A percentile compares a stretch with the other conserved stretches of the same genome.
phyloP scores from a whole-genome alignment of 371 early-diverging fungal species.

The Funneliformis caledonium region DNA sequence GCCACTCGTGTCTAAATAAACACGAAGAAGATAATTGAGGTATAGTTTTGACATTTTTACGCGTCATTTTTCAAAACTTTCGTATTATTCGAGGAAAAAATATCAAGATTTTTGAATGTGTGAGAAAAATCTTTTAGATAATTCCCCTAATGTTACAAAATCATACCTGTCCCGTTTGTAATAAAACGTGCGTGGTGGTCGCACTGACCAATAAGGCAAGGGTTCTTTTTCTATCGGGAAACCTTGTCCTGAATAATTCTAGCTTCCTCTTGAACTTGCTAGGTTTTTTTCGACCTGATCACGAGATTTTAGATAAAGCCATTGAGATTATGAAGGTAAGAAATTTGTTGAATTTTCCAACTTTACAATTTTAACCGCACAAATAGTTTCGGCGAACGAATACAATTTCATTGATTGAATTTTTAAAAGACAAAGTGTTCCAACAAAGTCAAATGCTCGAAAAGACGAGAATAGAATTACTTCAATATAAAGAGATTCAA shows the following conservation, averaged over 20 bases:
- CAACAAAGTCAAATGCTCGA: conserved; percentile 31
- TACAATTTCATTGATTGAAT: background rate
- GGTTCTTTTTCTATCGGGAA: background rate
- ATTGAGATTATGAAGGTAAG: conserved; percentile 20
- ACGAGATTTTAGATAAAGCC: conserved; percentile 11
- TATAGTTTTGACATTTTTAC: background rate
- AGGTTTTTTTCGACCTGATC: conserved; percentile 19
- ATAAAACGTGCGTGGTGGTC: background rate
- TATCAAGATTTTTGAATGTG: background rate
- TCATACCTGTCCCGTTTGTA: conserved; percentile 14
- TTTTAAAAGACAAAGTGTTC: conserved; percentile 29
- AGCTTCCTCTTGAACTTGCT: conserved; percentile 14
- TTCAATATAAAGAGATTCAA: conserved; percentile 20
- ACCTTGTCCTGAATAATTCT: background rate
- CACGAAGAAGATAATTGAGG: background rate
- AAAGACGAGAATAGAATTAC: conserved; percentile 14
- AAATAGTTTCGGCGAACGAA: conserved; percentile 31
- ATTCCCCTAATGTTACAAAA: background rate
- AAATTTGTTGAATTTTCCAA: background rate
- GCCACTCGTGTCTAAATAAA: conserved; percentile 10
- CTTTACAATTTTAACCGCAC: background rate
- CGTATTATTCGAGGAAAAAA: background rate
- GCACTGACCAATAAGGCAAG: background rate
- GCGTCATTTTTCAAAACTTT: background rate
- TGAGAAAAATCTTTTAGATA: background rate